A percentile compares a stretch with the other conserved stretches of the same genome.
phyloP scores from a whole-genome alignment of 1,139 yeast genomes.

The Lodderomyces margitis region DNA sequence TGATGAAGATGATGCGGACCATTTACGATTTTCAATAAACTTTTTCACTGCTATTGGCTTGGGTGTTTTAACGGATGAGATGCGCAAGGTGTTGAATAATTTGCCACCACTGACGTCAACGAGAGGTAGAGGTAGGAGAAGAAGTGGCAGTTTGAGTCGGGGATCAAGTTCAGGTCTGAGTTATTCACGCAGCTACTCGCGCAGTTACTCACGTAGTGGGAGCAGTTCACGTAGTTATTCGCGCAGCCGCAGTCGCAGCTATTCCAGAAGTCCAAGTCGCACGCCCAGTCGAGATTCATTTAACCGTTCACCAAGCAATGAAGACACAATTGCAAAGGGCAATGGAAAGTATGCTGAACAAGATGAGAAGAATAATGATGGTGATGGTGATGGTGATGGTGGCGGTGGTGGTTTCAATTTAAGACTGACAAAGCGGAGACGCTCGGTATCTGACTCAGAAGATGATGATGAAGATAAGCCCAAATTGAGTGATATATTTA shows the following conservation, averaged over 20 bases:
- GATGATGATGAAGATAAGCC: not conserved
- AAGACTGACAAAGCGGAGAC: not conserved
- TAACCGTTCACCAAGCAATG: not conserved
- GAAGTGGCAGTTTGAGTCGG: conserved; percentile 19
- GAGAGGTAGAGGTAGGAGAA: conserved; percentile 16
- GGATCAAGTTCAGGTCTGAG: conserved; percentile 17
- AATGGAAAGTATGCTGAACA: no score
- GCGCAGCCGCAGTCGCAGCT: not conserved
- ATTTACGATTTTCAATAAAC: conserved; percentile 77
- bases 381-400: not conserved
- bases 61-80: conserved; percentile 77
- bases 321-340: no score
- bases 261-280: conserved; percentile 12
- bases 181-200: not conserved
- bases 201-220: not conserved
- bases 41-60: conserved; percentile 91
- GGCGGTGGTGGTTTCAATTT: not conserved
- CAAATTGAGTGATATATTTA: not conserved
- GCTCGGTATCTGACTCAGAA: not conserved
- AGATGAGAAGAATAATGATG: no score
- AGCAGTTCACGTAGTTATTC: not conserved
- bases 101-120: conserved; percentile 14
- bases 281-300: not conserved
- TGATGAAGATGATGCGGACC: conserved; percentile 51
- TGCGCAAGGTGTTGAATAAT: conserved; percentile 57